Base-by-base conservation (phyloP, 2,329 filamentous ascomycete genomes). In the Aspergillus awamori region DNA sequence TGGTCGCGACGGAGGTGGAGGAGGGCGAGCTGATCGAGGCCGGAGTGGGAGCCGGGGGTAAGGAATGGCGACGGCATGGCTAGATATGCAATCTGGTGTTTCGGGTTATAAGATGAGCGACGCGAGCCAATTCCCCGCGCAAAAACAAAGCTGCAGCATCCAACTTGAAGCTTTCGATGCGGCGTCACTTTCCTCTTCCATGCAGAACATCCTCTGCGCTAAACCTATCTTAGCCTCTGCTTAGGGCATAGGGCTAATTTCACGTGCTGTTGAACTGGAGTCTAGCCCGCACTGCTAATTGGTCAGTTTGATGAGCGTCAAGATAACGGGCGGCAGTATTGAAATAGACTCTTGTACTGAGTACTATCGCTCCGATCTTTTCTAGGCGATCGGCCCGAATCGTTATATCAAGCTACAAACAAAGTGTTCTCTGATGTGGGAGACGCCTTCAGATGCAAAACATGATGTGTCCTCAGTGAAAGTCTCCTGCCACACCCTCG, bases 1-100 rank as follows among this genome's bases (percentile, higher is more conserved):
- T 89, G 89, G 77, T 98, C 93, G 78, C 93, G 89, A 63, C 92
- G 94, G 56, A 99, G 85, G 74, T 97, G 91, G 60, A 97, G 83
- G 63, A 98, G 89, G 26, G 93, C 91, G 48, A 98, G 85, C 3
- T 84, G 84, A 68, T 90, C 84, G 22, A 86, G 80, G 10, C 83
- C 80, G 4, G 93, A 88, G 20, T 80, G 77, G 3, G 82, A 72
- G 15, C 88, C 87, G 0, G 91, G 88, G 57, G 90, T 85, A 41
- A 98, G 84, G 69, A 99, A 98, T 0, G 93, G 89, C 8, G 93
- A 97, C 1, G 77, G 71, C 77, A 80, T 79, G 45, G 43, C 49
- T 15, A 11, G 8, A 11, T 58, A 28, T 54, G 5, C 26, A 22
- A 15, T 4, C 17, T 38, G 11, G 7, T 36, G 53, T 54, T 59